These are phyloP conservation scores for Periconia sp. DNA, from an alignment of 2,329 filamentous ascomycete species.

Conservation along the genomic window DNA sequence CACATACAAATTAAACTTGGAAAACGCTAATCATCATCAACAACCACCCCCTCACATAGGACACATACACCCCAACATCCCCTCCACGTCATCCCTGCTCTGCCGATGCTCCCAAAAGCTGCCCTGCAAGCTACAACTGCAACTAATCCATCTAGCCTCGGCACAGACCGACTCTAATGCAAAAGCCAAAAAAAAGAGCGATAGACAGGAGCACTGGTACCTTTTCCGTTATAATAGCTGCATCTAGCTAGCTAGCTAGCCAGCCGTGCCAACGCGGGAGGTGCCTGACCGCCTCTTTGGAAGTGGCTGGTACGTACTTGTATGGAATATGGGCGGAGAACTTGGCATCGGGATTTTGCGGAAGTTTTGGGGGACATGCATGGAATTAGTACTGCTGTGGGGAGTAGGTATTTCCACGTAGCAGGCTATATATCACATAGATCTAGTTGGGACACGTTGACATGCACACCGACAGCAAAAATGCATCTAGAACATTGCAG, in stretches of 20 bases:
- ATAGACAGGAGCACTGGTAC: too few relatives aligned
- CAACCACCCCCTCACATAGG: too few relatives aligned
- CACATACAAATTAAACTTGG: not conserved
- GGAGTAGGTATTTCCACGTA: too few relatives aligned
- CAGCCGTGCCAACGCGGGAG: slow-evolving; percentile 1
- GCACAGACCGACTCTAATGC: not conserved
- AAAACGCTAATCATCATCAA: too few relatives aligned
- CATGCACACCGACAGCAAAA: slow-evolving; percentile 11
- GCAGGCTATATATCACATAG: too few relatives aligned
- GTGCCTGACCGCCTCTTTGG: slow-evolving; percentile 10
- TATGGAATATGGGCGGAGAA: too few relatives aligned
- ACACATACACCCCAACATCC: not conserved
- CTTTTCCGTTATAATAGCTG: too few relatives aligned
- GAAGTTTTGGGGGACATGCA: too few relatives aligned
- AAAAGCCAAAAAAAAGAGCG: not conserved
- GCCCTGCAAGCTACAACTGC: slow-evolving; percentile 1
- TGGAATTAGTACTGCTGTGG: too few relatives aligned
- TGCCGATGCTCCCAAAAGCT: not conserved
- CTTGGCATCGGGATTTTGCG: too few relatives aligned
- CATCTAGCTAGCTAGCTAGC: slow-evolving; percentile 3
- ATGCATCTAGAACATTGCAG: slow-evolving; percentile 1
- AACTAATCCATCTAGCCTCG: not conserved
- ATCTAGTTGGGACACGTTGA: slow-evolving; percentile 16
- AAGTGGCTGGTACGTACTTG: too few relatives aligned
- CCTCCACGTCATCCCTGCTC: not conserved